Conservation (phyloP, 345 rosid species). For the Lepidium africanum region DNA sequence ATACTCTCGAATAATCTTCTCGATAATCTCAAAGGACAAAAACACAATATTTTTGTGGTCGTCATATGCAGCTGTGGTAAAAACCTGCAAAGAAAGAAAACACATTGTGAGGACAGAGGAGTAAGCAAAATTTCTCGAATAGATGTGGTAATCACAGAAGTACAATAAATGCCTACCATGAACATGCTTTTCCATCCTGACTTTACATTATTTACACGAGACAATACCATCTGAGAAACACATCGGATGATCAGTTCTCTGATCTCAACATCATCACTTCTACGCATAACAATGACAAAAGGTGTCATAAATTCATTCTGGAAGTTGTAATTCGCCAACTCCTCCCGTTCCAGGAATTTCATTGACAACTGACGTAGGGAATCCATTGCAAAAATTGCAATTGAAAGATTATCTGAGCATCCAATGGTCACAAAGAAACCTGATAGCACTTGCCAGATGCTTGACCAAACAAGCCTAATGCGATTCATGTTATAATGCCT, state of each 20-base stretch:
- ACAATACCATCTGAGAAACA: slow-evolving; percentile 95
- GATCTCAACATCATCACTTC: slow-evolving; percentile 96
- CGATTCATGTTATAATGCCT: slow-evolving; percentile 99
- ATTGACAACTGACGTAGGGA: slow-evolving; percentile 92
- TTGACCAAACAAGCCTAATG: slow-evolving; percentile 98
- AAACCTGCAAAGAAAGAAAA: slow-evolving; percentile 54
- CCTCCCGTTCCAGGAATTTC: slow-evolving; percentile 94
- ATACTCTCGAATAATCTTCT: slow-evolving; percentile 92
- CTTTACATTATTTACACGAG: slow-evolving; percentile 93
- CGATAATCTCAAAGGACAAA: slow-evolving; percentile 91
- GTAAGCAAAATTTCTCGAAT: slow-evolving; percentile 2
- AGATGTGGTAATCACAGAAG: not conserved
- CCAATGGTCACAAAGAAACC: slow-evolving; percentile 96
- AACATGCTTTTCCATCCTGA: slow-evolving; percentile 99
- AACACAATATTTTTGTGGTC: slow-evolving; percentile 96
- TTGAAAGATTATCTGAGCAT: slow-evolving; percentile 92
- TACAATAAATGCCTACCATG: slow-evolving; percentile 53
- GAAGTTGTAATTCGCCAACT: slow-evolving; percentile 94
- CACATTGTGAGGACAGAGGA: not conserved
- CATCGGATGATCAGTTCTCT: slow-evolving; percentile 96
- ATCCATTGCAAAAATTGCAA: slow-evolving; percentile 98
- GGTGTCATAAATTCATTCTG: slow-evolving; percentile 99
- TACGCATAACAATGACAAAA: slow-evolving; percentile 97
- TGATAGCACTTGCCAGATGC: slow-evolving; percentile 95
- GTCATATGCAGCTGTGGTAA: slow-evolving; percentile 97